Percentiles rank a stretch among this genome's conserved stretches.
These are phyloP conservation scores for Nicotiana sylvestris DNA, from an alignment of 257 asterid genomes.

Conservation along the genomic window DNA sequence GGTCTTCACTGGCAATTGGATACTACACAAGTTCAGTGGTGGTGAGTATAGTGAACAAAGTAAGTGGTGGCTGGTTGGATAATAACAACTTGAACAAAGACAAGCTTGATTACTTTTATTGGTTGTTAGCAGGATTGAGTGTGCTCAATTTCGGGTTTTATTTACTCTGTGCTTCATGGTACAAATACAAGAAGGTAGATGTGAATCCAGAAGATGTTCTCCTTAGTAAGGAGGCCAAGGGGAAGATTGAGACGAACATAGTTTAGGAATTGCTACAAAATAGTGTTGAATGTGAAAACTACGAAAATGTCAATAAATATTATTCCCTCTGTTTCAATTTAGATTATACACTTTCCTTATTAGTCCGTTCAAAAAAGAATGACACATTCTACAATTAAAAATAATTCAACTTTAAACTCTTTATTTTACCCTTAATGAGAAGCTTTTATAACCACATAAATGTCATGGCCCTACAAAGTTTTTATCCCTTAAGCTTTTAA, in stretches of 20 bases:
- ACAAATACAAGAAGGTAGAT: slow-evolving; percentile 50
- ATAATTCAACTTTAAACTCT: too few species aligned
- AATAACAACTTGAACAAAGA: slow-evolving; percentile 61
- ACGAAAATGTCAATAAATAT: too few species aligned
- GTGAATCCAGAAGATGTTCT: slow-evolving; percentile 27
- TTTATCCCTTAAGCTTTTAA: too few species aligned
- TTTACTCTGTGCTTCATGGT: slow-evolving; percentile 63
- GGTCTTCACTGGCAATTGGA: slow-evolving; percentile 71
- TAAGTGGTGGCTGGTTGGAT: slow-evolving; percentile 60
- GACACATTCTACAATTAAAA: too few species aligned
- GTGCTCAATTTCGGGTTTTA: slow-evolving; percentile 51
- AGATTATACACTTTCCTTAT: too few species aligned
- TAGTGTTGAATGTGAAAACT: neutral
- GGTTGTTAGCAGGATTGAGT: slow-evolving; percentile 50
- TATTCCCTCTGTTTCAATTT: too few species aligned
- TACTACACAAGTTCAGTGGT: slow-evolving; percentile 60
- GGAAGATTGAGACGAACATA: slow-evolving; percentile 26
- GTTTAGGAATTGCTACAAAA: neutral
- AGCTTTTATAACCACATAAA: too few species aligned
- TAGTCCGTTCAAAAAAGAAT: too few species aligned
- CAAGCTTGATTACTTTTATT: slow-evolving; percentile 57
- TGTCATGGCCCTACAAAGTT: too few species aligned
- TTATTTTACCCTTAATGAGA: too few species aligned
- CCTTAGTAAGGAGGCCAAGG: slow-evolving; percentile 20
- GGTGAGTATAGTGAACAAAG: slow-evolving; percentile 58